phyloP scores from a whole-genome alignment of 1,139 yeast species.

The Candida tunisiensis region DNA sequence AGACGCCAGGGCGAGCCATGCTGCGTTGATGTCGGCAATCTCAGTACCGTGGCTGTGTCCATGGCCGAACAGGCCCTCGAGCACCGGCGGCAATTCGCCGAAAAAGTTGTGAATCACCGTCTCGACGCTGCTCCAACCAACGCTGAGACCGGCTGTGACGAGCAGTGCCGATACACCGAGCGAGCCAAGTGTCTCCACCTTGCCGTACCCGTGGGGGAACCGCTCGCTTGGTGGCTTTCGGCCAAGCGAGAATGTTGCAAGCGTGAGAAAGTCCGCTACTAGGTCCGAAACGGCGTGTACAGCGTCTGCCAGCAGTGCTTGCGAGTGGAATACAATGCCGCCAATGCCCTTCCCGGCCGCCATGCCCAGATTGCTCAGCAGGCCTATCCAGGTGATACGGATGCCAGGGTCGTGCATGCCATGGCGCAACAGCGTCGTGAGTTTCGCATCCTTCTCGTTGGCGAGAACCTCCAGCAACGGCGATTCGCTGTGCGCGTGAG shows the following conservation, averaged over 20 bases:
- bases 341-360: slow-evolving; percentile 79
- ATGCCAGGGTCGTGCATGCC: slow-evolving; percentile 56
- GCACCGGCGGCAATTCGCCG: slow-evolving; percentile 12
- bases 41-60: slow-evolving; percentile 26
- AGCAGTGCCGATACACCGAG: slow-evolving; percentile 71
- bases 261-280: slow-evolving; percentile 74
- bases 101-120: slow-evolving; percentile 36
- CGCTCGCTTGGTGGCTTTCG: slow-evolving; percentile 40
- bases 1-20: slow-evolving; percentile 89
- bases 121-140: slow-evolving; percentile 74
- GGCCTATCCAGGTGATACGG: slow-evolving; percentile 83
- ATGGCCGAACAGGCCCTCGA: slow-evolving; percentile 28
- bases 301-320: slow-evolving; percentile 86
- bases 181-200: slow-evolving; percentile 84
- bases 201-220: slow-evolving; percentile 86
- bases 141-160: slow-evolving; percentile 75
- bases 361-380: slow-evolving; percentile 68
- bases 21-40: slow-evolving; percentile 51
- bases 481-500: slow-evolving; percentile 11
- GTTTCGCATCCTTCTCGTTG: too few species aligned
- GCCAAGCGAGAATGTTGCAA: slow-evolving; percentile 76
- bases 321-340: slow-evolving; percentile 86
- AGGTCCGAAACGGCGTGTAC: slow-evolving; percentile 83
- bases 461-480: too few species aligned
- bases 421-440: too few species aligned